Evolutionary conservation across 257 asterid species (phyloP).

Genomic region (Handroanthus guayacan): DNA sequence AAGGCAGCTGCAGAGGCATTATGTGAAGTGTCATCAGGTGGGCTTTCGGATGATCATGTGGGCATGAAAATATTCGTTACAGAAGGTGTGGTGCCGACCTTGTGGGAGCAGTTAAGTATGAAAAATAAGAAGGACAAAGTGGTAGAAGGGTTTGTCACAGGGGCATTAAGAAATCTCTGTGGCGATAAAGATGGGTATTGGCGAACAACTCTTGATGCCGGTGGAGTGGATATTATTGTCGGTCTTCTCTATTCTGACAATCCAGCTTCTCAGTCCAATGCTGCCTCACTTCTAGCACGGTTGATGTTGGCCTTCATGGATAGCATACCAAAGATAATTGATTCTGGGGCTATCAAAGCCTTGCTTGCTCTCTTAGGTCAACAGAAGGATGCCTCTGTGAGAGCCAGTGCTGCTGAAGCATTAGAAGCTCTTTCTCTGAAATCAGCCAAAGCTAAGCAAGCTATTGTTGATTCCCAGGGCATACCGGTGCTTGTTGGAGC

Average conservation of each 20-base stretch:
- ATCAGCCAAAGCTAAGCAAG: conserved; percentile 67
- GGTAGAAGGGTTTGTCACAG: conserved; percentile 79
- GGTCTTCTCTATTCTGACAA: conserved; percentile 77
- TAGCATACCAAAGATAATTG: conserved; percentile 68
- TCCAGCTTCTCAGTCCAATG: conserved; percentile 72
- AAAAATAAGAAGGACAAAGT: conserved; percentile 69
- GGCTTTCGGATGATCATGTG: conserved; percentile 75
- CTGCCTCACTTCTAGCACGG: conserved; percentile 88
- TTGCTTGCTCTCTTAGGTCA: conserved; percentile 66
- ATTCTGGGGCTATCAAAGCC: conserved; percentile 71
- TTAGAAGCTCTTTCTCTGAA: conserved; percentile 70
- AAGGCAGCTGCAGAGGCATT: conserved; percentile 92
- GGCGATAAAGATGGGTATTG: conserved; percentile 83
- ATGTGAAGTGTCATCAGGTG: conserved; percentile 71
- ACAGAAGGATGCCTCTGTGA: conserved; percentile 68
- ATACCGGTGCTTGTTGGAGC: conserved; percentile 73
- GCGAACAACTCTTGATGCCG: conserved; percentile 80
- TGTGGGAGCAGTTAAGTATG: conserved; percentile 76
- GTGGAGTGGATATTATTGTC: conserved; percentile 81
- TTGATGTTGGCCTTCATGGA: conserved; percentile 64
- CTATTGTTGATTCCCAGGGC: conserved; percentile 70
- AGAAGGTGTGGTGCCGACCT: conserved; percentile 79
- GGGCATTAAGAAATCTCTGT: conserved; percentile 88
- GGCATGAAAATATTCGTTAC: conserved; percentile 87
- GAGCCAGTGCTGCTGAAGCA: conserved; percentile 94